Conservation (phyloP, 495 filamentous ascomycete species). For the Penicillium mononematosum region DNA sequence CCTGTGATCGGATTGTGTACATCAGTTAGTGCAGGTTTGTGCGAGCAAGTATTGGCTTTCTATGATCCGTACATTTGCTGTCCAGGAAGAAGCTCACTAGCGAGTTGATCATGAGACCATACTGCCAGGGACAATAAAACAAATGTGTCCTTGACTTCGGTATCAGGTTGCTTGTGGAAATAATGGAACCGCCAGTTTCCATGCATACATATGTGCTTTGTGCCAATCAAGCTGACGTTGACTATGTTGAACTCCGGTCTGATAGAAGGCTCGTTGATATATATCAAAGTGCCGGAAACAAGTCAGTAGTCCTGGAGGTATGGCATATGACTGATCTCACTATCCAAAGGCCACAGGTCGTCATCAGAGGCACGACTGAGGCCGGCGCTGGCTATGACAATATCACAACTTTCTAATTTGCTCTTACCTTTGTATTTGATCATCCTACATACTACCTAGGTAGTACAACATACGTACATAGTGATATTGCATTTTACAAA, state of each 20-base stretch:
- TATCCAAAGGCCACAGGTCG: slow-evolving; percentile 33
- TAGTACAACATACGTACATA: not conserved
- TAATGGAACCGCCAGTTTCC: slow-evolving; percentile 45
- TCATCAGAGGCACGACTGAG: slow-evolving; percentile 35
- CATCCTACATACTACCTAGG: not conserved
- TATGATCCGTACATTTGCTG: slow-evolving; percentile 33
- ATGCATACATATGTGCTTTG: slow-evolving; percentile 13
- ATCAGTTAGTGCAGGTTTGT: not conserved
- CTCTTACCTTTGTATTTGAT: not conserved
- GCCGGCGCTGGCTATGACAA: slow-evolving; percentile 41
- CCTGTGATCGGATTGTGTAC: slow-evolving; percentile 1
- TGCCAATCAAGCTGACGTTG: not conserved
- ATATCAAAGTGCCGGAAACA: not conserved
- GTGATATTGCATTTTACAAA: not conserved
- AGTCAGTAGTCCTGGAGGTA: not conserved
- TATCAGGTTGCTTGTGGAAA: slow-evolving; percentile 36
- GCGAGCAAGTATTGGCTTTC: not conserved
- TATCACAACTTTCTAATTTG: not conserved
- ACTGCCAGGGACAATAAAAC: slow-evolving; percentile 35
- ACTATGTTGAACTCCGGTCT: not conserved
- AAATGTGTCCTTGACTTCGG: slow-evolving; percentile 32
- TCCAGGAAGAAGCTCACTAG: slow-evolving; percentile 26
- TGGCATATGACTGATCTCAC: slow-evolving; percentile 11
- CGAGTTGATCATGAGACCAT: slow-evolving; percentile 26
- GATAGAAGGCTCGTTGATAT: not conserved